These are phyloP conservation scores for Huntiella bhutanensis DNA, from an alignment of 2,329 filamentous ascomycete genomes.

Conservation along the genomic window DNA sequence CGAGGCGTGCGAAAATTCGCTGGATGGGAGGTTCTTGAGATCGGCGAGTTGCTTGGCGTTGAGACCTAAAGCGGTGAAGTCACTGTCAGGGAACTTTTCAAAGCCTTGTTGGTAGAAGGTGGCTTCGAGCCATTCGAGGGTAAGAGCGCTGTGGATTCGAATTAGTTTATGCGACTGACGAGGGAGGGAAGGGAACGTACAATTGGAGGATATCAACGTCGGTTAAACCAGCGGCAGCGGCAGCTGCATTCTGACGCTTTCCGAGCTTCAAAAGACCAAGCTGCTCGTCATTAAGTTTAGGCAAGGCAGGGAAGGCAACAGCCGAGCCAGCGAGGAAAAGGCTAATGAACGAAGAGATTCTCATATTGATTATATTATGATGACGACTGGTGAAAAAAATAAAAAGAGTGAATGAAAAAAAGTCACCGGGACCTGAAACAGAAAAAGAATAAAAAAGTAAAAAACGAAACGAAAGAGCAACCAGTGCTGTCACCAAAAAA, in stretches of 20 bases:
- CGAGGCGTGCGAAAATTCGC: slow-evolving; percentile 32
- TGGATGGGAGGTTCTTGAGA: slow-evolving; percentile 40
- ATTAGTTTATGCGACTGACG: neutral
- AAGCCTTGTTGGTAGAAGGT: slow-evolving; percentile 57
- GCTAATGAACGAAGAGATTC: slow-evolving; percentile 21
- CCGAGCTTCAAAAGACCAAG: slow-evolving; percentile 27
- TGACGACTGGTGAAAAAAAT: slow-evolving; percentile 12
- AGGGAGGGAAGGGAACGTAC: slow-evolving; percentile 20
- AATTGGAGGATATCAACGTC: slow-evolving; percentile 41
- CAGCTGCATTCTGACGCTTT: slow-evolving; percentile 32
- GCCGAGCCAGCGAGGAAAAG: slow-evolving; percentile 26
- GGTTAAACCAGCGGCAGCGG: slow-evolving; percentile 26
- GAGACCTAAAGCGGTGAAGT: slow-evolving; percentile 37
- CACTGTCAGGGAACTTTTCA: slow-evolving; percentile 40
- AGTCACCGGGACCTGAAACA: neutral
- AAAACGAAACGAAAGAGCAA: slow-evolving; percentile 18
- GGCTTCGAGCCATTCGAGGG: slow-evolving; percentile 56
- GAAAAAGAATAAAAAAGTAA: slow-evolving; percentile 14
- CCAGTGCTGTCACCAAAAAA: slow-evolving; percentile 26
- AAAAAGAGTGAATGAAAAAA: neutral
- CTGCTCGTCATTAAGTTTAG: slow-evolving; percentile 26
- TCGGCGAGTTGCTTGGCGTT: slow-evolving; percentile 21
- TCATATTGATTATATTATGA: slow-evolving; percentile 20
- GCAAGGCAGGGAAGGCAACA: slow-evolving; percentile 27
- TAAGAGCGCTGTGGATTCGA: slow-evolving; percentile 33